Percentiles rank a stretch among this genome's conserved stretches.
Conservation (phyloP, 495 filamentous ascomycete species). For the Neurospora sp. region DNA sequence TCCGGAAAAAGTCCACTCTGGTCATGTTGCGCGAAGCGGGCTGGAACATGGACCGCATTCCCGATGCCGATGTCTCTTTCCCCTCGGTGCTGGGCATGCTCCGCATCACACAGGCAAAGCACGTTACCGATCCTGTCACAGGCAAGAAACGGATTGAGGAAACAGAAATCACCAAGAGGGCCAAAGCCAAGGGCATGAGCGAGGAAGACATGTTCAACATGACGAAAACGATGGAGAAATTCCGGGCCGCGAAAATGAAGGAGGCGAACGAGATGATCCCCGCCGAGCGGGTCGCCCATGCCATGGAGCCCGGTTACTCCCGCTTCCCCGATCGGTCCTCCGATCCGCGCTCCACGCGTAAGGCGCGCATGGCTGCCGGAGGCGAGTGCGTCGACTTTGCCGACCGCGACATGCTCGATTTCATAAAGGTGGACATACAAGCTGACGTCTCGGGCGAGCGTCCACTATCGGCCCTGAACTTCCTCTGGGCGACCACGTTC, state of each 20-base stretch:
- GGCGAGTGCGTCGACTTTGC: background rate
- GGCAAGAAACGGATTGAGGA: constrained; percentile 16
- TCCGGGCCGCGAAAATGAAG: background rate
- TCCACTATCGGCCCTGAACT: too few species aligned
- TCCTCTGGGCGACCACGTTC: too few species aligned
- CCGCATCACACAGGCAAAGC: constrained; percentile 20
- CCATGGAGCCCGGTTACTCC: background rate
- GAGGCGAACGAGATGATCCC: background rate
- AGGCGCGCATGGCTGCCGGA: background rate
- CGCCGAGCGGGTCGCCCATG: background rate
- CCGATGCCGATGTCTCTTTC: constrained; percentile 18
- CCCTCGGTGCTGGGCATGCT: constrained; percentile 9
- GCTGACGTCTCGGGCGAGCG: constrained; percentile 16
- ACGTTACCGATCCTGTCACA: constrained; percentile 17
- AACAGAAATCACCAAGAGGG: constrained; percentile 22
- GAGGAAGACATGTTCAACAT: constrained; percentile 1
- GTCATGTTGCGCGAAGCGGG: constrained; percentile 14
- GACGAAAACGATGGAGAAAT: background rate
- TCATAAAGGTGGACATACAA: constrained; percentile 15
- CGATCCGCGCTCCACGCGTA: background rate
- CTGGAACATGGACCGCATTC: constrained; percentile 24
- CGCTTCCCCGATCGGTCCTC: background rate
- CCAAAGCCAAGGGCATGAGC: constrained; percentile 10
- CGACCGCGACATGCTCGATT: constrained; percentile 10
- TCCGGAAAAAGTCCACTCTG: constrained; percentile 22